Conservation (phyloP, 257 asterid genomes). For the Asclepias syriaca region DNA sequence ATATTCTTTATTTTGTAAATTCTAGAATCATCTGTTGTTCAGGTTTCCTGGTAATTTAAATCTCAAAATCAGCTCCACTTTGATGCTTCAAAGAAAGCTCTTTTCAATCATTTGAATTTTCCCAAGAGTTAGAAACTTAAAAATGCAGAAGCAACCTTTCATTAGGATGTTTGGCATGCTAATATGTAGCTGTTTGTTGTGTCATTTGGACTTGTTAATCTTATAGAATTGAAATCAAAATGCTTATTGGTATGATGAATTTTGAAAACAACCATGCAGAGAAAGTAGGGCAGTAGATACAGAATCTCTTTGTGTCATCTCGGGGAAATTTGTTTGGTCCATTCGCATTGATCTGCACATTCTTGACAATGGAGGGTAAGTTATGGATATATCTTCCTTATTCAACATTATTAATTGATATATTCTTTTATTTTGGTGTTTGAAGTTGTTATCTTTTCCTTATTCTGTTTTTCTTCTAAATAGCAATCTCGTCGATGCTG, state of each 20-base stretch:
- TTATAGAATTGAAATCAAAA: not conserved
- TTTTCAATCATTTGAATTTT: not conserved
- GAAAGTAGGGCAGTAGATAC: constrained; percentile 97
- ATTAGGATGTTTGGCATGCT: not conserved
- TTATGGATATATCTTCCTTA: constrained; percentile 10
- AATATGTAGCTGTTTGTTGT: not conserved
- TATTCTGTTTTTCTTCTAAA: constrained; percentile 10
- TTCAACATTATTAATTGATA: not conserved
- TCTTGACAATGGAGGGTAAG: constrained; percentile 94
- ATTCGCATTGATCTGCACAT: constrained; percentile 86
- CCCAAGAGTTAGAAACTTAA: not conserved
- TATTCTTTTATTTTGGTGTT: not conserved
- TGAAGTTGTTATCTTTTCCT: constrained; percentile 9
- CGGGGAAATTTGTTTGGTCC: constrained; percentile 97
- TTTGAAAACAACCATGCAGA: constrained; percentile 36
- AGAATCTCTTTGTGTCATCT: constrained; percentile 88
- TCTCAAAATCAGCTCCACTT: not conserved
- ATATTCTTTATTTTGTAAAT: not conserved
- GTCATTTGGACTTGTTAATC: not conserved
- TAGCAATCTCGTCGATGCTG: constrained; percentile 96
- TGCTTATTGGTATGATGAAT: not conserved
- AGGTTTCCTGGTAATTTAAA: not conserved
- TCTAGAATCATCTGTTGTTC: not conserved
- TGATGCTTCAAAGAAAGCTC: not conserved
- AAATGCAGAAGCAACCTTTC: not conserved